phyloP scores from a whole-genome alignment of 2,329 filamentous ascomycete genomes.

The Botrytis tulipae region DNA sequence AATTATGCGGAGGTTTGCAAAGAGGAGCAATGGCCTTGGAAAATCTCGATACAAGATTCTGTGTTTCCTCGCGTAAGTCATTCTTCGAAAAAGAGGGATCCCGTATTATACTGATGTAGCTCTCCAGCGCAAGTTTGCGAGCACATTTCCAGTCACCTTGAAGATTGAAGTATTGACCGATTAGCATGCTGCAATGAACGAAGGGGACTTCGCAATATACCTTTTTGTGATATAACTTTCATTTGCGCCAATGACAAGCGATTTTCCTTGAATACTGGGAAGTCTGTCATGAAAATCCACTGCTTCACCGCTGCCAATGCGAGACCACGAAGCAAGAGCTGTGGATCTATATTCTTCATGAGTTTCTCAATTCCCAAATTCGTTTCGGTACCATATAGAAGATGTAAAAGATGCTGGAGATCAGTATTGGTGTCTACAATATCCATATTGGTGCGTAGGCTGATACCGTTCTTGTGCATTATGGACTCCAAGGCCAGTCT shows the following conservation, averaged over 20 bases:
- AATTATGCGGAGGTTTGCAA: conserved; percentile 4
- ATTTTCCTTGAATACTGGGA: background rate
- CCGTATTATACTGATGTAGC: background rate
- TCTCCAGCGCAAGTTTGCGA: background rate
- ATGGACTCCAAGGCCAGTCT: background rate
- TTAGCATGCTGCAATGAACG: background rate
- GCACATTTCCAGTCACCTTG: background rate
- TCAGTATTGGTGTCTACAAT: background rate
- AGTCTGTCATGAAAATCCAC: conserved; percentile 4
- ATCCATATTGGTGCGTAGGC: background rate
- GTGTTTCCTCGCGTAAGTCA: background rate
- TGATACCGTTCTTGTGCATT: conserved; percentile 7
- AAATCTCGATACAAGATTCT: background rate
- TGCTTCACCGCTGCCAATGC: background rate
- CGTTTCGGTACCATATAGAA: background rate
- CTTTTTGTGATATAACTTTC: background rate
- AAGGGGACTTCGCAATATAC: background rate
- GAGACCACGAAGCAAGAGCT: conserved; percentile 1
- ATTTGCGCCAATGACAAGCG: background rate
- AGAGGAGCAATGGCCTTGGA: background rate
- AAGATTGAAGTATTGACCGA: background rate
- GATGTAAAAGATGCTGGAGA: background rate
- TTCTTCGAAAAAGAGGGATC: background rate
- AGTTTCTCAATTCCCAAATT: background rate
- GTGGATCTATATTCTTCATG: background rate